Base-by-base conservation (phyloP, 352 stramenopile species). In the Phytophthora meadii region DNA sequence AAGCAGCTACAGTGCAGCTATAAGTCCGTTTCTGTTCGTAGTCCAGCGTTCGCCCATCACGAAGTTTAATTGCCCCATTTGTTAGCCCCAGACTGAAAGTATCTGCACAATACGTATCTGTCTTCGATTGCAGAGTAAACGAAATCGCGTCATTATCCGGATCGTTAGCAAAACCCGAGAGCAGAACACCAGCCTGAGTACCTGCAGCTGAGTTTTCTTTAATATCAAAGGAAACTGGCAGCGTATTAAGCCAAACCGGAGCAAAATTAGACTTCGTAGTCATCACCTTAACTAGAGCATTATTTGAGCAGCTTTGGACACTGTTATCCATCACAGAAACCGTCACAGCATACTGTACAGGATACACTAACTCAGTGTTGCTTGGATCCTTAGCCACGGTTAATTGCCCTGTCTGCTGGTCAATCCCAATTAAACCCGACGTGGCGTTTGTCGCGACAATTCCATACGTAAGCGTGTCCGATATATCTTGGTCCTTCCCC, bases 201-300 rank as follows among this genome's bases (percentile, higher is more conserved):
- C 51, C 61, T 22, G 50, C 17, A 22, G 51, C 44, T 2, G 76
- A 62, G 46, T 87, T 85, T 37, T 90, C 81, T 30, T 65, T 51
- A n/a, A 87, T 71, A 15, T 52, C 54, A n/a, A 90, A 55, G 0
- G 64, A 56, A 0, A 19, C n/a, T 1, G 74, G 76, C 11, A 78
- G 60, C 8, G 58, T 61, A 1, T 17, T 54, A 1, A 52, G 56
- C 81, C 81, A 90, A 11, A 72, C 55, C 4, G 81, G 81, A 1
- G 79, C 63, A 54, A 88, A 87, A 37, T 88, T 90, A 0, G 70
- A 65, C 36, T 84, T 80, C 9, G 77, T 79, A 0, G 76, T 87
- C 15, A 68, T 9, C 10, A 88, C 47, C 37, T n/a, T 47, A 0
- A 85, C 36, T 3, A 47, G 9, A 0, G 66, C 65, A 44, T 3